Percentiles rank a stretch among this genome's conserved stretches.
Conservation (phyloP, 2,329 filamentous ascomycete species). For the Myriosclerotinia duriaeana region DNA sequence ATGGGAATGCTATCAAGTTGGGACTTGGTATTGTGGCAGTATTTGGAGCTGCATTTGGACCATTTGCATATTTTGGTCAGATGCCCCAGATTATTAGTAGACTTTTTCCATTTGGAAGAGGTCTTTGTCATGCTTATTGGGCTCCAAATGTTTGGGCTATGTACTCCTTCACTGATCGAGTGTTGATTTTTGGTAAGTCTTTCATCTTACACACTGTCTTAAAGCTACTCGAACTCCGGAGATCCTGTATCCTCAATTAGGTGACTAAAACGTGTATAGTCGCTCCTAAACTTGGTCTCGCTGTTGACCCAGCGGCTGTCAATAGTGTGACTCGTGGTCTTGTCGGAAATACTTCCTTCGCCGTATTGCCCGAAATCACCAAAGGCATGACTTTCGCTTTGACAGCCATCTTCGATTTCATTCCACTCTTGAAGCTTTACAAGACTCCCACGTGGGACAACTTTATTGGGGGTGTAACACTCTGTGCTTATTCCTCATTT, state of each 20-base stretch:
- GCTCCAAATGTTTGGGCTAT: conserved; percentile 96
- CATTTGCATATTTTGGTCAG: conserved; percentile 79
- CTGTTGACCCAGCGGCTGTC: conserved; percentile 71
- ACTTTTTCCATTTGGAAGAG: conserved; percentile 90
- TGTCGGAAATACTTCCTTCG: conserved; percentile 91
- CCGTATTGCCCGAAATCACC: conserved; percentile 83
- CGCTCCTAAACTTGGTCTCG: conserved; percentile 75
- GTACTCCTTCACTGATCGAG: conserved; percentile 86
- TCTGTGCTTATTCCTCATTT: conserved; percentile 95
- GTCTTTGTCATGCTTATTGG: conserved; percentile 97
- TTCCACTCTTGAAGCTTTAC: conserved; percentile 82
- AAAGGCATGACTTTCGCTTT: conserved; percentile 77
- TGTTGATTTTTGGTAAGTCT: conserved; percentile 72
- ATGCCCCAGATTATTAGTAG: conserved; percentile 79
- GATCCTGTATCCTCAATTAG: neutral
- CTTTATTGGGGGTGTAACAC: conserved; percentile 84
- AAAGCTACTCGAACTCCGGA: neutral
- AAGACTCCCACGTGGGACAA: conserved; percentile 77
- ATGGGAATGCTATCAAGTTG: conserved; percentile 80
- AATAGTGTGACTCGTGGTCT: conserved; percentile 89
- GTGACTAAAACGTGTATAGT: conserved; percentile 50
- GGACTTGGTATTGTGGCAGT: conserved; percentile 69
- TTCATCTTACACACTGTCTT: neutral
- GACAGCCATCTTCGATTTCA: conserved; percentile 77
- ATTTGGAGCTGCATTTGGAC: conserved; percentile 81